Evolutionary conservation across 306 rosid genomes (phyloP), one percentile per base, ranked within the genome.

Genomic region (Sophora flavescens): DNA sequence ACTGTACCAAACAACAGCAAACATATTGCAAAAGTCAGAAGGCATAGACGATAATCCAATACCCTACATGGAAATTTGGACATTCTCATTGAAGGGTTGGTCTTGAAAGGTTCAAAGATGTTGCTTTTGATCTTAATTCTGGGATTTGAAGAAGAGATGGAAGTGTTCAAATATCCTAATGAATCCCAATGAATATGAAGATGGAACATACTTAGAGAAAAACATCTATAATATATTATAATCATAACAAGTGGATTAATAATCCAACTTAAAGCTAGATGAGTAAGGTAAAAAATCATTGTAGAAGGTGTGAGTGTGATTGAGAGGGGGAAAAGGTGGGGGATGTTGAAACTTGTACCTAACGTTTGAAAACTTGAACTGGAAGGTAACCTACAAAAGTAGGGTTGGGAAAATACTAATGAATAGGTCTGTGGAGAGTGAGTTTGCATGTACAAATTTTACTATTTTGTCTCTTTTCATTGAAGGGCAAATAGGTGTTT

Each of bases 51-150:
- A 70, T 65, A 81, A 58, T 84, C 80, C 22, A 87, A 78, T 44
- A 76, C 81, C 80, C 87, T 72, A 33, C 89, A 63, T 51, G 61
- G 48, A 68, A 80, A 71, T 80, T 87, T 86, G 63, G 69, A 72
- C 4, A 56, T 77, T 74, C 89, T 87, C 93, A 91, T 88, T 87
- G 87, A 63, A 52, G 30, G 63, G 77, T 0, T 63, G 48, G 32
- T 39, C 14, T 26, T 18, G 14, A 74, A 61, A 53, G 62, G 14
- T 16, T 67, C 62, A 53, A 62, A 63, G 56, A 74, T 48, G 45
- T 47, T 78, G 77, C 33, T 53, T 70, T 77, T 56, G 75, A 78
- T 58, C 32, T 42, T 8, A 28, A 1, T 38, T 57, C 3, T n/a
- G 74, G n/a, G 73, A 62, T 70, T 10, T 60, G 50, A 52, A 22